These are phyloP conservation scores for Dalbergia cultrata DNA, from an alignment of 306 rosid genomes.

Conservation along the genomic window DNA sequence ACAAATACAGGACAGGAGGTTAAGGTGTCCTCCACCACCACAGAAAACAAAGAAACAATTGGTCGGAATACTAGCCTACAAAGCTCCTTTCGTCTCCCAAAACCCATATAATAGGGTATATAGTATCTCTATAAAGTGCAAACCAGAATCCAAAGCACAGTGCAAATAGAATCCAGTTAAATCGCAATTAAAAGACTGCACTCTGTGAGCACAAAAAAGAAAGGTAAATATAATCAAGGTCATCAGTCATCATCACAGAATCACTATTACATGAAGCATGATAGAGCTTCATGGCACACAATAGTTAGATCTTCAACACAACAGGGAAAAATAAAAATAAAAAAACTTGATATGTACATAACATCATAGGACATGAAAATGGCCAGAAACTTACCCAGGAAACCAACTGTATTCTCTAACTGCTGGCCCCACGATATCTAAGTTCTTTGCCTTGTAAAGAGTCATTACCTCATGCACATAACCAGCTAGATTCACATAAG, in stretches of 20 bases:
- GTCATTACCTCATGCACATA: slow-evolving; percentile 89
- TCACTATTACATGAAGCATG: slow-evolving; percentile 8
- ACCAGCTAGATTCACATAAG: slow-evolving; percentile 84
- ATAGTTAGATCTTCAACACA: slow-evolving; percentile 22
- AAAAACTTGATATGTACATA: slow-evolving; percentile 36
- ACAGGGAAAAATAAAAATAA: slow-evolving; percentile 6
- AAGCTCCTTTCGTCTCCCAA: neutral
- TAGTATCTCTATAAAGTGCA: neutral
- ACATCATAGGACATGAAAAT: slow-evolving; percentile 41
- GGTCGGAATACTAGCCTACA: neutral
- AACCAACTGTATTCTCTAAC: slow-evolving; percentile 87
- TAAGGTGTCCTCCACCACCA: too few relatives aligned
- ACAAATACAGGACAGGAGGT: too few relatives aligned
- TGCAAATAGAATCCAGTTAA: slow-evolving; percentile 21
- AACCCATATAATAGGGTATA: slow-evolving; percentile 14
- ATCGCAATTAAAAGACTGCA: slow-evolving; percentile 1
- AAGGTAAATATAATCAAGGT: neutral
- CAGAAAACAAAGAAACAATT: too few relatives aligned
- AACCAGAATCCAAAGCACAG: slow-evolving; percentile 12
- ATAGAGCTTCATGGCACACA: slow-evolving; percentile 1
- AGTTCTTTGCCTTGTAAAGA: slow-evolving; percentile 76
- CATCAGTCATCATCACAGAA: neutral
- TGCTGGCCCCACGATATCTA: slow-evolving; percentile 72
- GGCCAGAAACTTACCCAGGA: slow-evolving; percentile 83
- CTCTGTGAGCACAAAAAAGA: neutral